A percentile compares a stretch with the other conserved stretches of the same genome.
These are phyloP conservation scores for Zygosaccharomyces gambellarensis DNA, from an alignment of 805 yeast species.

Conservation along the genomic window DNA sequence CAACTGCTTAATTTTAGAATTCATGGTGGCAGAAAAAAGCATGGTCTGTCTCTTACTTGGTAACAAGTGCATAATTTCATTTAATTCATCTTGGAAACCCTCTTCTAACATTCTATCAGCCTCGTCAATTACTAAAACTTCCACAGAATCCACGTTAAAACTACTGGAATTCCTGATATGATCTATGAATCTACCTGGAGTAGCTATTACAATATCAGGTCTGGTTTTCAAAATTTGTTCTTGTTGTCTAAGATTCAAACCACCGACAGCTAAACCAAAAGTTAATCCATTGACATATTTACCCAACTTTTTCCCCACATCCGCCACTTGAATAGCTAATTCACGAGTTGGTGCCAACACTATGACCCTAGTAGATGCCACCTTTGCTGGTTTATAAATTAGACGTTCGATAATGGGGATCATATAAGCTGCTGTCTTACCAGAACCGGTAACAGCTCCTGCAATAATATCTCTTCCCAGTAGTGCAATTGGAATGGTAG, in stretches of 20 bases:
- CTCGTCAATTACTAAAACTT: conserved; percentile 90
- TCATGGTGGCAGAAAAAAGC: conserved; percentile 97
- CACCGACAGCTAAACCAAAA: conserved; percentile 98
- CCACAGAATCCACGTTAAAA: conserved; percentile 85
- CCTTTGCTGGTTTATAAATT: conserved; percentile 77
- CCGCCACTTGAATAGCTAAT: conserved; percentile 91
- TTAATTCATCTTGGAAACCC: conserved; percentile 93
- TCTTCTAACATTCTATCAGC: conserved; percentile 99
- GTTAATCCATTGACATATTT: conserved; percentile 68
- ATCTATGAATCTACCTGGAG: conserved; percentile 98
- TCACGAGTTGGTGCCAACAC: conserved; percentile 96
- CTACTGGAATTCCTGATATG: conserved; percentile 94
- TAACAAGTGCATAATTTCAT: conserved; percentile 79
- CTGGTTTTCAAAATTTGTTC: conserved; percentile 88
- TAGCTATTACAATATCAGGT: conserved; percentile 95
- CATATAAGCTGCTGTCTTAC: conserved; percentile 98
- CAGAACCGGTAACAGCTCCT: conserved; percentile 99
- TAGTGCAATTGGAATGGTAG: conserved; percentile 88
- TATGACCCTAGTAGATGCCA: conserved; percentile 85
- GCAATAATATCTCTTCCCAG: conserved; percentile 96
- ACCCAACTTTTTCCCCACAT: conserved; percentile 83
- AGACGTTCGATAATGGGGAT: conserved; percentile 92
- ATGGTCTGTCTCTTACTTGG: conserved; percentile 92
- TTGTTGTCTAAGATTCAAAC: conserved; percentile 89
- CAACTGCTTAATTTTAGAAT: conserved; percentile 81